Evolutionary conservation across 202 grass and related monocot species (phyloP).

Genomic region (Setaria viridis): DNA sequence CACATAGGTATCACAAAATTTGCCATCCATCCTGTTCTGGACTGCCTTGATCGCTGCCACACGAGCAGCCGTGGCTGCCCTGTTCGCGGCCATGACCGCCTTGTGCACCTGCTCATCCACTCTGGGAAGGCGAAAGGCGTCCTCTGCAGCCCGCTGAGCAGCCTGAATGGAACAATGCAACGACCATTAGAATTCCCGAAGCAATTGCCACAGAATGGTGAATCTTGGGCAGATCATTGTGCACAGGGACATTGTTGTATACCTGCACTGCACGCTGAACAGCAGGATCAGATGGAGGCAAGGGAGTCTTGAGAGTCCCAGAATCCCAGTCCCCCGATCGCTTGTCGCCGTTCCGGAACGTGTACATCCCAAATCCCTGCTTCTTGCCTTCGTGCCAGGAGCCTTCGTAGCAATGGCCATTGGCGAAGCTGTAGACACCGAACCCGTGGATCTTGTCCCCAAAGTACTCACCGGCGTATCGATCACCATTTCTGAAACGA

Average conservation of each 20-base stretch:
- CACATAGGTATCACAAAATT: slow-evolving; percentile 84
- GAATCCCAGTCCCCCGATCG: slow-evolving; percentile 85
- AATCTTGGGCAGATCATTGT: not conserved
- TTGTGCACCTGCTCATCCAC: slow-evolving; percentile 84
- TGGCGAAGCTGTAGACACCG: slow-evolving; percentile 82
- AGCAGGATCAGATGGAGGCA: slow-evolving; percentile 54
- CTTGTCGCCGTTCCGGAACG: slow-evolving; percentile 69
- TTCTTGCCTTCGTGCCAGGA: slow-evolving; percentile 97
- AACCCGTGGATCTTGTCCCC: slow-evolving; percentile 96
- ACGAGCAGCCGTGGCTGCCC: slow-evolving; percentile 79
- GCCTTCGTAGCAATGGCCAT: slow-evolving; percentile 87
- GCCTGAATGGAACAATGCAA: slow-evolving; percentile 54
- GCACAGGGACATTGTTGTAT: slow-evolving; percentile 3
- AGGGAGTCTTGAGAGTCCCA: slow-evolving; percentile 64
- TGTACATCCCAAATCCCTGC: slow-evolving; percentile 92
- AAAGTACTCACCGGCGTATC: slow-evolving; percentile 79
- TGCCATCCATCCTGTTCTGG: slow-evolving; percentile 92
- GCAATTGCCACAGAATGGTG: not conserved
- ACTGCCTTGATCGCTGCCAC: slow-evolving; percentile 94
- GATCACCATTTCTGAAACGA: slow-evolving; percentile 77
- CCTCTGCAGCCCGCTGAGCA: slow-evolving; percentile 67
- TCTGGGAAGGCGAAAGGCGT: slow-evolving; percentile 57
- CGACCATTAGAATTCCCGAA: slow-evolving; percentile 40
- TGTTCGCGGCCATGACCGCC: slow-evolving; percentile 77
- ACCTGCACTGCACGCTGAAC: slow-evolving; percentile 80